Percentiles rank a stretch among this genome's conserved stretches.
These are phyloP conservation scores for Neonectria coccinea DNA, from an alignment of 2,329 filamentous ascomycete genomes.

Conservation along the genomic window DNA sequence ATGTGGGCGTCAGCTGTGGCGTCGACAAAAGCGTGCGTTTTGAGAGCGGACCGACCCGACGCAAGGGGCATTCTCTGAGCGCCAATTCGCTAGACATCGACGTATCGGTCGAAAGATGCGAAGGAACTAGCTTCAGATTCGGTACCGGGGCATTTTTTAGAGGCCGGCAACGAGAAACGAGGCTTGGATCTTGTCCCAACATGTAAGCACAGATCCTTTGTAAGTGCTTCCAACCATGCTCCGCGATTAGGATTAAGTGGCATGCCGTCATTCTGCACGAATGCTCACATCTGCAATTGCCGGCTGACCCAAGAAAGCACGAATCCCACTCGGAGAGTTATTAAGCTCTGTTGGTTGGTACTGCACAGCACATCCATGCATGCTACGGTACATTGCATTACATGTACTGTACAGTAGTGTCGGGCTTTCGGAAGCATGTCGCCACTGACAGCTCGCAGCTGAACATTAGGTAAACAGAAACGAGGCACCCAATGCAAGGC, in stretches of 20 bases:
- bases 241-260: neutral
- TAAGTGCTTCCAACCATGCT: neutral
- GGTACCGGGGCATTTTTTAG: too few relatives aligned
- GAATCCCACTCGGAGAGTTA: neutral
- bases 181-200: neutral
- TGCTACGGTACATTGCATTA: too few relatives aligned
- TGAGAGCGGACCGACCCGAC: constrained; percentile 22
- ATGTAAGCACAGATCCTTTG: neutral
- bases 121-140: neutral
- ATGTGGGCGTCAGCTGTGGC: neutral
- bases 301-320: neutral
- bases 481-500: constrained; percentile 6
- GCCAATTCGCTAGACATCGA: constrained; percentile 1
- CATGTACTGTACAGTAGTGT: too few relatives aligned
- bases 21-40: neutral
- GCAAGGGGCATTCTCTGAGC: neutral
- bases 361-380: too few relatives aligned
- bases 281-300: neutral
- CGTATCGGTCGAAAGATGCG: constrained; percentile 6
- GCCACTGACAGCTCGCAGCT: constrained; percentile 7
- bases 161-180: neutral
- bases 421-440: neutral
- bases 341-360: neutral
- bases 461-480: constrained; percentile 7
- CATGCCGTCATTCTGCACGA: constrained; percentile 11